Base-by-base conservation (phyloP, 2,329 filamentous ascomycete genomes). In the Leptographium lundbergii region DNA sequence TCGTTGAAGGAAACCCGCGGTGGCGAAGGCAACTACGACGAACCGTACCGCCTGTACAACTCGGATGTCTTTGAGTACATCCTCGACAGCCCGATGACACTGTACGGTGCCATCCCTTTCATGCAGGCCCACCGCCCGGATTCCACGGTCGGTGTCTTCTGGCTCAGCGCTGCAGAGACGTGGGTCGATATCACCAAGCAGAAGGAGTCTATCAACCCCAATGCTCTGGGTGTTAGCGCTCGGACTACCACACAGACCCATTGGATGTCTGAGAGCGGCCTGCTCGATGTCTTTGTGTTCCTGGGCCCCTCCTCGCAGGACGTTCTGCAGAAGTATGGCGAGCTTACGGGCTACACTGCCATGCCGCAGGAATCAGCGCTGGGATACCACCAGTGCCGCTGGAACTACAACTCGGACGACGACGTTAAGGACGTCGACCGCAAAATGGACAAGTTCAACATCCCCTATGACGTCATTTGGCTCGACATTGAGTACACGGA, bases 391-490 rank as follows among this genome's bases (percentile, higher is more conserved):
- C 94, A 99, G 72, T 97, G 94, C 71, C 88, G 94, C 66, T 99
- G 94, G 94, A 99, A 99, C 74, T 99, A 99, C 70, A 86, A 96
- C 59, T 95, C 90, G 1, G 92, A 96, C 67, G 91, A 96, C 64
- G 94, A 99, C 72, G 91, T 99, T 60, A 95, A 89, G 71, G 91
- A 97, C 67, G 92, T 99, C 50, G 91, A 97, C 70, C 85, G 88
- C 64, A 95, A 95, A 71, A 96, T 99, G 76, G 91, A 97, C 75
- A 95, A 94, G 75, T 84, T 86, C 73, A 86, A 89, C 69, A 96
- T 99, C 58, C 94, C 94, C 0, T 99, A 97, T 74, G 94, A 99
- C 72, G 89, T 97, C 63, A 99, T 99, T 67, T 99, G 94, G 94
- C 84, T 99, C 22, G 94, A 99, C 67, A 89, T 99, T 65, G 94